Conservation (phyloP, 176 grass and related monocot species). For the Tillandsia fasciculata region DNA sequence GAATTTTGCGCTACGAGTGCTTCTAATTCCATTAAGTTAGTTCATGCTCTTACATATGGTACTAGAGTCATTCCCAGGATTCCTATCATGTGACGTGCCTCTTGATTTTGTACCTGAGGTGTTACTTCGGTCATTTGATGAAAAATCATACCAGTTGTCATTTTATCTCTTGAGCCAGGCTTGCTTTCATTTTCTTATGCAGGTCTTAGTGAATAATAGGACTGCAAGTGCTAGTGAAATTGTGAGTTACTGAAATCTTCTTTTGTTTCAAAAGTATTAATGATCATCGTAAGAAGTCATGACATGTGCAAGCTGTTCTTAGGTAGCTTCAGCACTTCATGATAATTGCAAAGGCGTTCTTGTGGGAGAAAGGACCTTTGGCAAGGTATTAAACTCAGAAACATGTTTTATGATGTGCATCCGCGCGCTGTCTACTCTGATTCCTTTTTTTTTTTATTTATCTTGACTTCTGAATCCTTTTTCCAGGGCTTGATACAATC, state of each 20-base stretch:
- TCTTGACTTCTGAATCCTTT: constrained; percentile 16
- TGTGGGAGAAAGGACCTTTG: constrained; percentile 77
- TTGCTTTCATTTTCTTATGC: constrained; percentile 27
- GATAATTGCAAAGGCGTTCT: constrained; percentile 99
- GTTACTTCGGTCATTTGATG: too few relatives aligned
- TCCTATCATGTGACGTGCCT: background rate
- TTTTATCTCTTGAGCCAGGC: constrained; percentile 17
- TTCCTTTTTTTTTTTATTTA: constrained; percentile 7
- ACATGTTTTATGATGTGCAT: background rate
- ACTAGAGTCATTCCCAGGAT: too few relatives aligned
- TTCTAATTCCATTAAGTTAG: too few relatives aligned
- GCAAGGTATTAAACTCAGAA: constrained; percentile 55
- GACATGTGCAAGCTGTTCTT: constrained; percentile 6
- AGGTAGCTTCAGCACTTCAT: constrained; percentile 98
- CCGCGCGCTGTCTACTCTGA: constrained; percentile 4
- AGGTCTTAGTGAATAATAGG: constrained; percentile 86
- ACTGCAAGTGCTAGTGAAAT: constrained; percentile 97
- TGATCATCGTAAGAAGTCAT: constrained; percentile 12
- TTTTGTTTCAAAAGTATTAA: constrained; percentile 9
- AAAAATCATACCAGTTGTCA: background rate
- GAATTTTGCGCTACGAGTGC: too few relatives aligned
- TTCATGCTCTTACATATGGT: too few relatives aligned
- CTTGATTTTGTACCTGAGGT: background rate
- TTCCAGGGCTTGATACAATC: constrained; percentile 91
- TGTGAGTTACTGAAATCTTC: constrained; percentile 49